These are phyloP conservation scores for Rhytidhysteron rufulum DNA, from an alignment of 2,329 filamentous ascomycete species.

Conservation along the genomic window DNA sequence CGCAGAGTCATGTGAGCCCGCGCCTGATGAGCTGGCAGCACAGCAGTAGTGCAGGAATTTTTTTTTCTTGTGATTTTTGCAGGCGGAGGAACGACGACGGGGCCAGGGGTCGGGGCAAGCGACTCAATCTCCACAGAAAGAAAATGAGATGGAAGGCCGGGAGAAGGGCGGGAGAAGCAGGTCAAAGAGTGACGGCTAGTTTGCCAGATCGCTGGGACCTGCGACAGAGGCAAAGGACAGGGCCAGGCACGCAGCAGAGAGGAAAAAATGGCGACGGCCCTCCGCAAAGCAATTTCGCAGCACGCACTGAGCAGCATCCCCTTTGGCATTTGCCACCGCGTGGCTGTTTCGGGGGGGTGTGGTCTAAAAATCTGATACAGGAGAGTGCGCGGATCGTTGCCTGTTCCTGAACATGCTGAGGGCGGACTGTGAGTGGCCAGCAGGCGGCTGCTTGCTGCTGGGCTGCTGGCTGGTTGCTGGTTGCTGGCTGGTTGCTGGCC, in stretches of 20 bases:
- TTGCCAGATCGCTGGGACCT: constrained; percentile 19
- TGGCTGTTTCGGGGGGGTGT: constrained; percentile 26
- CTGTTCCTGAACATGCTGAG: constrained; percentile 30
- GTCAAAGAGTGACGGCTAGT: no score
- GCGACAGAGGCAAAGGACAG: neutral
- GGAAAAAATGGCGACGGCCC: no score
- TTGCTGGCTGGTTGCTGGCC: no score
- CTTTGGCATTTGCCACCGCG: constrained; percentile 1
- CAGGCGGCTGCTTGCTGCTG: neutral
- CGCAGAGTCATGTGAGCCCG: constrained; percentile 6
- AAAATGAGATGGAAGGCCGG: constrained; percentile 33
- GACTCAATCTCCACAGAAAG: constrained; percentile 12
- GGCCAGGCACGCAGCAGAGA: neutral
- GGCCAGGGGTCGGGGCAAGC: constrained; percentile 13
- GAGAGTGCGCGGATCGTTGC: constrained; percentile 16
- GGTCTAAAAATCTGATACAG: constrained; percentile 18
- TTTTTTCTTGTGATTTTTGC: no score
- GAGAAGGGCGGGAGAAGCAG: constrained; percentile 39
- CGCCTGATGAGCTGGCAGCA: constrained; percentile 1
- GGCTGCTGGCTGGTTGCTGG: no score
- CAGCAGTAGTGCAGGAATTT: constrained; percentile 7
- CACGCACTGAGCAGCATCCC: no score
- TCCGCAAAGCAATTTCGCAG: no score
- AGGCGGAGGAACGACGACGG: no score
- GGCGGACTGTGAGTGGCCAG: constrained; percentile 10